A percentile compares a stretch with the other conserved stretches of the same genome.
Conservation (phyloP, 2,329 filamentous ascomycete species). For the Aspergillus versicolor region DNA sequence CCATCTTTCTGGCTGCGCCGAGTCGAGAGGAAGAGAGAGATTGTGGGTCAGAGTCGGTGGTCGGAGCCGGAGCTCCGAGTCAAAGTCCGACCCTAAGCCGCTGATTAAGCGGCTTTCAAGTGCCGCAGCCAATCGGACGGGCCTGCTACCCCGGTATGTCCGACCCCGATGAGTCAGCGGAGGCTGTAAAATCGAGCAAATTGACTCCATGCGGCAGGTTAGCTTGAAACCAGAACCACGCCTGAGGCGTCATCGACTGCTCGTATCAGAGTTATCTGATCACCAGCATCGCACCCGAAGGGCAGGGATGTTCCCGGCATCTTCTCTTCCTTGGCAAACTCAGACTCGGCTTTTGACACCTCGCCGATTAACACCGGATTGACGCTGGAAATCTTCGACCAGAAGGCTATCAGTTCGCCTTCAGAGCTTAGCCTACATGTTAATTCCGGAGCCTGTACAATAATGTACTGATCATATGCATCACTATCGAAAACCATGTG, state of each 20-base stretch:
- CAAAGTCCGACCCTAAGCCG: background rate
- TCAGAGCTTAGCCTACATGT: too few species aligned
- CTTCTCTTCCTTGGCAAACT: background rate
- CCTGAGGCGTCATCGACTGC: background rate
- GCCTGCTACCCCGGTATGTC: background rate
- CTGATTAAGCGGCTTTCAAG: background rate
- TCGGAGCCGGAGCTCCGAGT: background rate
- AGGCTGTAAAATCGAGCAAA: background rate
- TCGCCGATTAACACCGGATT: background rate
- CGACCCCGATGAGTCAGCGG: background rate
- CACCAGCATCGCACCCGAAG: background rate
- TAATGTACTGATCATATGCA: background rate
- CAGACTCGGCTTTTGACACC: background rate
- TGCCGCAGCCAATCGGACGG: background rate
- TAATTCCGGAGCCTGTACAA: too few species aligned
- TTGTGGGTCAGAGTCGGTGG: background rate
- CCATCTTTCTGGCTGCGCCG: background rate
- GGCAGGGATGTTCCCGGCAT: background rate
- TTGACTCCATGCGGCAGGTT: background rate
- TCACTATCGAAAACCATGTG: background rate
- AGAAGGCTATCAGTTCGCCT: too few species aligned
- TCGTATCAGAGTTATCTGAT: background rate
- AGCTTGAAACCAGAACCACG: background rate
- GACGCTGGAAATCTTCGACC: background rate
- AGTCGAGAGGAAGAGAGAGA: background rate